Conservation (phyloP, 371 early-diverging fungal species). For the Circinella minor region DNA sequence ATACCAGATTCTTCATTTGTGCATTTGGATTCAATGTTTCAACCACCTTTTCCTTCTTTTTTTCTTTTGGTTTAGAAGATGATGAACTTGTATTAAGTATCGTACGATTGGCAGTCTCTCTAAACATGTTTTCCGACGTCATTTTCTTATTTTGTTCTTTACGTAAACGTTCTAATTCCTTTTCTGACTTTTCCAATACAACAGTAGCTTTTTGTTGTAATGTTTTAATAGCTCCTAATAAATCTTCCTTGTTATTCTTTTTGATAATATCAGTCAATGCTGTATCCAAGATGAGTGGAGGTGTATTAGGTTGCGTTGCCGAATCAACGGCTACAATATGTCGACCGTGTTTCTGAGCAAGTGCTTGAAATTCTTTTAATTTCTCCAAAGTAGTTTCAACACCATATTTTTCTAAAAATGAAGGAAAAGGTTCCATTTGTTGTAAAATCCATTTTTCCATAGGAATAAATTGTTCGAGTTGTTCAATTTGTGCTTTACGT, state of each 20-base stretch:
- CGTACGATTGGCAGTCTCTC: conserved; percentile 77
- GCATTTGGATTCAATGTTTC: conserved; percentile 78
- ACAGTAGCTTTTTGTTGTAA: conserved; percentile 20
- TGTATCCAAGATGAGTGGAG: conserved; percentile 13
- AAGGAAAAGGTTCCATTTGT: background rate
- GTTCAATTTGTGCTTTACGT: conserved; percentile 74
- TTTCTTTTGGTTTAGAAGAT: conserved; percentile 19
- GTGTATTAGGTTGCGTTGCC: conserved; percentile 4
- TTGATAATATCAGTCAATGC: conserved; percentile 3
- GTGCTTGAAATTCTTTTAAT: conserved; percentile 2
- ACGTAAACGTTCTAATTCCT: conserved; percentile 62
- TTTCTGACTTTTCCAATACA: conserved; percentile 41
- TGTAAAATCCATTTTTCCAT: conserved; percentile 30
- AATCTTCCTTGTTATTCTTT: conserved; percentile 12
- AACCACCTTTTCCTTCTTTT: conserved; percentile 52
- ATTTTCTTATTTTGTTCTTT: conserved; percentile 73
- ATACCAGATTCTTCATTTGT: conserved; percentile 53
- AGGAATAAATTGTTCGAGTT: conserved; percentile 59
- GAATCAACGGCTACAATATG: conserved; percentile 12
- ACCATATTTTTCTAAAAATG: background rate
- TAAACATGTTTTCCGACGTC: conserved; percentile 79
- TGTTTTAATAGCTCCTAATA: conserved; percentile 13
- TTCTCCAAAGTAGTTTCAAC: background rate
- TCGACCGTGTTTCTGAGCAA: background rate
- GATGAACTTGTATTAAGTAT: conserved; percentile 53